A percentile compares a stretch with the other conserved stretches of the same genome.
Conservation (phyloP, 2,329 filamentous ascomycete species). For the Phyllosticta paracitricarpa region DNA sequence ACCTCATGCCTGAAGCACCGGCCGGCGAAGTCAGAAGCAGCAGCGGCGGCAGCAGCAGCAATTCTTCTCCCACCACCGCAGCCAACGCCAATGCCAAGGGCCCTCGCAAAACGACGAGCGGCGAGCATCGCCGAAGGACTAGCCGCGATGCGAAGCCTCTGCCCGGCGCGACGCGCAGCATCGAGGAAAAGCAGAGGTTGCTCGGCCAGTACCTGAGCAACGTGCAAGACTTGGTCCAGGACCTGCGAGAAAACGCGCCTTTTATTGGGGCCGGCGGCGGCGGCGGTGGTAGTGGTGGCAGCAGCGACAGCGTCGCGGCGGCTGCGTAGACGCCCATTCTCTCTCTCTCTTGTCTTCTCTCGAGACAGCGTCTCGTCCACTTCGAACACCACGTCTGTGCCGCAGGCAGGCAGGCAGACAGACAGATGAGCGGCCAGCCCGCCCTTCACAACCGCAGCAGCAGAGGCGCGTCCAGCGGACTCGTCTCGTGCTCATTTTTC, state of each 20-base stretch:
- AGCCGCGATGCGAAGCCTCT: slow-evolving; percentile 11
- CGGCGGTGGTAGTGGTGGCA: background rate
- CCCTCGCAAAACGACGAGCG: slow-evolving; percentile 22
- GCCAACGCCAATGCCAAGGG: slow-evolving; percentile 13
- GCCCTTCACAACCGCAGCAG: background rate
- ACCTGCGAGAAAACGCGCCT: slow-evolving; percentile 68
- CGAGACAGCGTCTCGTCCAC: background rate
- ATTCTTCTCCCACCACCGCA: slow-evolving; percentile 20
- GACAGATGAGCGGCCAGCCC: background rate
- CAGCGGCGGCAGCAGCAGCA: slow-evolving; percentile 32
- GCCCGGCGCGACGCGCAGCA: slow-evolving; percentile 45
- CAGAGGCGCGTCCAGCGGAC: background rate
- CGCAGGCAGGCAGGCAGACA: background rate
- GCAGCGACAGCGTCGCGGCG: background rate
- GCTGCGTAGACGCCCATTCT: background rate
- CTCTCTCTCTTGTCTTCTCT: background rate
- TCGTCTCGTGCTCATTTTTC: too few species aligned
- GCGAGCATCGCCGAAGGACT: slow-evolving; percentile 19
- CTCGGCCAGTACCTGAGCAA: slow-evolving; percentile 69
- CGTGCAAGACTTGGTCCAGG: slow-evolving; percentile 67
- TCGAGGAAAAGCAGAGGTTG: slow-evolving; percentile 72
- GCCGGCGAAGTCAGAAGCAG: slow-evolving; percentile 13
- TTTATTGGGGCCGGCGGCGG: slow-evolving; percentile 15
- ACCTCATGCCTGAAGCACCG: slow-evolving; percentile 84
- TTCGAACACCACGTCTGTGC: background rate